Evolutionary conservation across 2,329 filamentous ascomycete genomes (phyloP), one percentile per base, ranked within the genome.

Genomic region (Cercospora zeina): DNA sequence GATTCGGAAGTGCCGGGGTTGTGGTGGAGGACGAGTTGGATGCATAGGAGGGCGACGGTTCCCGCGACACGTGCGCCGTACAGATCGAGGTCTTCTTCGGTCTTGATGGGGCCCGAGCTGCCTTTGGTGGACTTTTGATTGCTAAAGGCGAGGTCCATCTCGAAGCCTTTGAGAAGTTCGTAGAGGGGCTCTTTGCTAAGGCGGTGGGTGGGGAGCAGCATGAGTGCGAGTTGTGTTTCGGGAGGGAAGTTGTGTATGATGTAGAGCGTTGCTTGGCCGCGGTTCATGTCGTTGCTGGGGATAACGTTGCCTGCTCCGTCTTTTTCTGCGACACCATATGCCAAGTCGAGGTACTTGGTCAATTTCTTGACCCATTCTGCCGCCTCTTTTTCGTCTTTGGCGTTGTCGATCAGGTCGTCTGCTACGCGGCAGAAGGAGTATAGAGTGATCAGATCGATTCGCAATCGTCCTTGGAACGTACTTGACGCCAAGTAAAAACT

Each of bases 351-450:
- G 65, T 85, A 89, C 3, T 75, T 73, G 24, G 79, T 80, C 19
- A 90, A 77, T 69, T 84, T 86, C 14, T 75, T 71, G 50, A 89
- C 83, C 82, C 86, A 89, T 8, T 75, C 68, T 27, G 76, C 75
- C 5, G 87, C 85, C 67, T 87, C 83, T 0, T 77, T 70, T 0
- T 77, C 71, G 1, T 79, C 80, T 1, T 76, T 68, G 0, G 88
- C 83, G 62, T 90, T 83, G 67, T 91, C 89, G 8, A 91, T 83
- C 4, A 91, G 78, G 68, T 91, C 88, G 71, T 91, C 89, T 1
- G 87, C 87, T 9, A 90, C 83, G 10, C 89, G 82, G 68, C 89
- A 91, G 71, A 90, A 91, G 0, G 87, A 89, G 70, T 91, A 91
- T 3, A 91, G 76, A 1, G 89, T 75, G 27, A 89, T 81, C 11